phyloP scores from a whole-genome alignment of 1,284 basidiomycete species.

The Entoloma clypeatum region DNA sequence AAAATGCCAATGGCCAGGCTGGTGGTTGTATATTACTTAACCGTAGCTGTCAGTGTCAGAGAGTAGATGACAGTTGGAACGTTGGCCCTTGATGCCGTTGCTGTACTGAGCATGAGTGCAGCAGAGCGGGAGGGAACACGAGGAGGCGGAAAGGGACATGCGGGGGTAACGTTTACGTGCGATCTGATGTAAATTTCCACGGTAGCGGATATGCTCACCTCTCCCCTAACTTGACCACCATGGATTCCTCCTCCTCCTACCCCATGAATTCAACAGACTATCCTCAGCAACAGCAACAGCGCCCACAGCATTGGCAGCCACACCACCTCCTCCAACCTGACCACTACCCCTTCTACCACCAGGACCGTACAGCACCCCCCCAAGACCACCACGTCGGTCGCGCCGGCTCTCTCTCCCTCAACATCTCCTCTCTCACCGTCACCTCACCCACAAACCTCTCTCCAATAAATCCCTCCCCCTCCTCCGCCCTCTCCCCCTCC shows the following conservation, averaged over 20 bases:
- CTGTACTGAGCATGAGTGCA: too few species aligned
- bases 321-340: constrained; percentile 24
- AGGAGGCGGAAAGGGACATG: too few species aligned
- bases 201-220: background rate
- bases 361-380: constrained; percentile 12
- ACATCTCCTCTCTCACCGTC: constrained; percentile 60
- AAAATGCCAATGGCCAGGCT: too few species aligned
- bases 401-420: constrained; percentile 51
- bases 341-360: constrained; percentile 21
- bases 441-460: constrained; percentile 60
- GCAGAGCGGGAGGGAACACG: too few species aligned
- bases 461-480: constrained; percentile 49
- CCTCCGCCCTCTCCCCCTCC: constrained; percentile 45
- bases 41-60: too few species aligned
- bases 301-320: constrained; percentile 28
- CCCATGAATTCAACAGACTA: constrained; percentile 32
- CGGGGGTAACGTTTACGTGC: background rate
- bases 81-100: too few species aligned
- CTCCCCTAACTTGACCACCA: constrained; percentile 11
- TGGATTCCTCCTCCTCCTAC: too few species aligned
- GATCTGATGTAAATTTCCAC: constrained; percentile 11
- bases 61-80: too few species aligned
- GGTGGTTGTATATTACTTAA: too few species aligned
- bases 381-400: constrained; percentile 18
- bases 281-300: constrained; percentile 28